Percentiles rank a stretch among this genome's conserved stretches.
Conservation (phyloP, 1,139 yeast genomes). For the Sugiyamaella novakii region DNA sequence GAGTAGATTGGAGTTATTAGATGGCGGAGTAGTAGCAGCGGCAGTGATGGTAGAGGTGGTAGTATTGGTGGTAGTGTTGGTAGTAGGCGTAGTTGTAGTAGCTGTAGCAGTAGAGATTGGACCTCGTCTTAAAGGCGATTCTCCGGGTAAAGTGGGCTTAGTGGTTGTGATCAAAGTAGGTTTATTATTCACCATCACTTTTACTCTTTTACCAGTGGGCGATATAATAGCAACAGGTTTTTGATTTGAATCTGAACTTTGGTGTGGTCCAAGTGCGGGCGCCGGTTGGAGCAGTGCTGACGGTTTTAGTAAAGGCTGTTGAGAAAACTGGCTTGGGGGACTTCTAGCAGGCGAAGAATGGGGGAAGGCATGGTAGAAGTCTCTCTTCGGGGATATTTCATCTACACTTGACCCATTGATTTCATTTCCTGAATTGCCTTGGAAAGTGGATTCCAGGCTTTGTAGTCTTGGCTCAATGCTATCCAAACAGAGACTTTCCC, state of each 20-base stretch:
- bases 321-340: conserved; percentile 15
- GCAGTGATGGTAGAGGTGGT: neutral
- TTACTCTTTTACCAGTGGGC: conserved; percentile 10
- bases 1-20: conserved; percentile 3
- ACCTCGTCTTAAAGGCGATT: neutral
- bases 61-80: neutral
- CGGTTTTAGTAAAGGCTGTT: conserved; percentile 1
- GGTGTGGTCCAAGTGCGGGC: neutral
- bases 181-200: conserved; percentile 3
- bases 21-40: neutral
- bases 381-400: conserved; percentile 29
- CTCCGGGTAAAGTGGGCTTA: conserved; percentile 12
- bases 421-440: neutral
- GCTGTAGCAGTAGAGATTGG: neutral
- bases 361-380: conserved; percentile 28
- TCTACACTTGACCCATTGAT: conserved; percentile 6
- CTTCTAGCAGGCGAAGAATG: conserved; percentile 21
- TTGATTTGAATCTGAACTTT: neutral
- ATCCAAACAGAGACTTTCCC: conserved; percentile 44
- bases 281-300: conserved; percentile 13
- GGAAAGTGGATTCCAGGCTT: conserved; percentile 14
- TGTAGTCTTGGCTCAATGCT: conserved; percentile 41
- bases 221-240: conserved; percentile 1
- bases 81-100: neutral
- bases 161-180: neutral